These are phyloP conservation scores for Penicillium sp. DNA, from an alignment of 2,329 filamentous ascomycete species.

Conservation along the genomic window DNA sequence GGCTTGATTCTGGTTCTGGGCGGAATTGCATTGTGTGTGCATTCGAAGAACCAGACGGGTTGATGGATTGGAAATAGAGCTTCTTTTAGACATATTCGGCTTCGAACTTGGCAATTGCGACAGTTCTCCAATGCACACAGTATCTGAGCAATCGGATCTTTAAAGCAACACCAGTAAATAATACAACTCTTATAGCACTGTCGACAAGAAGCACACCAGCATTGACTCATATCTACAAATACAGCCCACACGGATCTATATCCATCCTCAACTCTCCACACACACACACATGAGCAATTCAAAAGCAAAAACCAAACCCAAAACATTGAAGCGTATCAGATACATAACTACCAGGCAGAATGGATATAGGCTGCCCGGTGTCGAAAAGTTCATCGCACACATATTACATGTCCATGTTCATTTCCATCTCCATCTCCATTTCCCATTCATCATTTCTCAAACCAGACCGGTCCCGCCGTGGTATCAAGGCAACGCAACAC, in stretches of 20 bases:
- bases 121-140: neutral
- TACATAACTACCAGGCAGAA: constrained; percentile 7
- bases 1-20: constrained; percentile 77
- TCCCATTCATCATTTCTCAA: constrained; percentile 7
- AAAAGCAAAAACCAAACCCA: constrained; percentile 2
- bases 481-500: constrained; percentile 21
- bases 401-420: constrained; percentile 4
- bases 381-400: constrained; percentile 26
- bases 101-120: neutral
- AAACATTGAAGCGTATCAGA: constrained; percentile 10
- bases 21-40: constrained; percentile 82
- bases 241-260: neutral
- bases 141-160: constrained; percentile 1
- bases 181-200: neutral
- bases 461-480: constrained; percentile 36
- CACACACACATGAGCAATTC: constrained; percentile 9
- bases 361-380: neutral
- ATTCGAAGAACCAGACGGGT: constrained; percentile 46
- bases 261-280: neutral
- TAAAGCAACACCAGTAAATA: constrained; percentile 7
- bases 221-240: constrained; percentile 15
- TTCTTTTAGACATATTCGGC: neutral
- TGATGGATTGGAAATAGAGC: constrained; percentile 3
- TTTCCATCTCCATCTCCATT: neutral
- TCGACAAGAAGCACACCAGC: neutral